These are phyloP conservation scores for Plasmodium cynomolgi DNA, from an alignment of 169 alveolate species.

Conservation along the genomic window DNA sequence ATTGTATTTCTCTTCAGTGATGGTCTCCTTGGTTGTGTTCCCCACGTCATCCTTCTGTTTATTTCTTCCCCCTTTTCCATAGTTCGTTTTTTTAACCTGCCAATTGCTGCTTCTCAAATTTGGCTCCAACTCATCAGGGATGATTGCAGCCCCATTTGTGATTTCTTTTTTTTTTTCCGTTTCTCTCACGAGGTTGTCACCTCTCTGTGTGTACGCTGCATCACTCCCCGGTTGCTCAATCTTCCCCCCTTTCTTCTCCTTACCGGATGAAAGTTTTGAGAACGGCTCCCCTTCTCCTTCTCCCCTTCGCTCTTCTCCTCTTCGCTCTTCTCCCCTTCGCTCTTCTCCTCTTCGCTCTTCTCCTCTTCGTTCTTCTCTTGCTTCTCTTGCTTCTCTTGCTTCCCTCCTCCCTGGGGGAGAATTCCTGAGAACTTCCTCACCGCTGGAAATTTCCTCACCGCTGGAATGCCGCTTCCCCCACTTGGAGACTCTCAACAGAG, in stretches of 20 bases:
- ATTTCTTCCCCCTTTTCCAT: background rate
- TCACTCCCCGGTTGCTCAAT: background rate
- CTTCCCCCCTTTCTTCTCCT: background rate
- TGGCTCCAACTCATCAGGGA: background rate
- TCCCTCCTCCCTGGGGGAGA: background rate
- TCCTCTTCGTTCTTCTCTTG: background rate
- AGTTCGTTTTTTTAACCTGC: background rate
- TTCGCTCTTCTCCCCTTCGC: background rate
- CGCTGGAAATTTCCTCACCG: no score
- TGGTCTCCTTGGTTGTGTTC: background rate
- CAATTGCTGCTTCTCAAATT: background rate
- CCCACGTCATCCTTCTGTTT: background rate
- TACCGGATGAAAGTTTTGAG: background rate
- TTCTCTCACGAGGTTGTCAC: background rate
- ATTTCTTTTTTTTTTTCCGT: background rate
- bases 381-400: background rate
- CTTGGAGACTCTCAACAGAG: background rate
- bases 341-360: no score
- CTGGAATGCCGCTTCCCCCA: background rate
- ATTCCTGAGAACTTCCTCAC: background rate
- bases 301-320: background rate
- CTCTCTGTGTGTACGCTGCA: background rate
- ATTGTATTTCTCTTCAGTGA: constrained; percentile 48
- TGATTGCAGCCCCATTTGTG: background rate
- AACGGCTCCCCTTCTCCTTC: background rate